These are phyloP conservation scores for Aspergillus quadrilineatus DNA, from an alignment of 2,329 filamentous ascomycete genomes.

Conservation along the genomic window DNA sequence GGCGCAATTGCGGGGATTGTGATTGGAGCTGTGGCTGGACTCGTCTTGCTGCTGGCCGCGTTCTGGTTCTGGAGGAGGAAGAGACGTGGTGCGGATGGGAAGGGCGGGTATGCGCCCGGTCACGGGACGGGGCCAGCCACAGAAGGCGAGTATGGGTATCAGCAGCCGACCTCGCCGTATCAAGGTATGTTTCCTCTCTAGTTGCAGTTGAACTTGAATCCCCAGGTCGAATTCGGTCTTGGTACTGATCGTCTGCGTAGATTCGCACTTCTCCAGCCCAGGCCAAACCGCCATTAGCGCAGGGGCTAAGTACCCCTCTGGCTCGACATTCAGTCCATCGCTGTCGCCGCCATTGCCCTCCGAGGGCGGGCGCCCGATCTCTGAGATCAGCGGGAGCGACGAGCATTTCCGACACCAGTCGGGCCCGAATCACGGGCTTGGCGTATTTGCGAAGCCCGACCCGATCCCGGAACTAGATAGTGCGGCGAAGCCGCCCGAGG, in stretches of 20 bases:
- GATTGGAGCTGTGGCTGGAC: background rate
- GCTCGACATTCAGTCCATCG: background rate
- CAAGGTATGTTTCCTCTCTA: background rate
- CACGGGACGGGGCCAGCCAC: background rate
- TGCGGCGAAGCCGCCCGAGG: constrained; percentile 8
- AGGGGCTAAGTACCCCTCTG: background rate
- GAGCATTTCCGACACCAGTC: background rate
- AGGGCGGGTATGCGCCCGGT: too few species aligned
- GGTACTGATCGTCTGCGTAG: background rate
- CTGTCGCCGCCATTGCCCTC: constrained; percentile 1
- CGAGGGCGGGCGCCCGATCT: background rate
- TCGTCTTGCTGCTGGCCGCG: background rate
- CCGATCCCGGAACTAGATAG: constrained; percentile 17
- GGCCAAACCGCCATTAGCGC: background rate
- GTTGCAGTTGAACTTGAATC: too few species aligned
- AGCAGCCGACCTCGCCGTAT: background rate
- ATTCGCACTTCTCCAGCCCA: constrained; percentile 3
- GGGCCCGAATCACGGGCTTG: background rate
- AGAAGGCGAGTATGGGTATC: background rate
- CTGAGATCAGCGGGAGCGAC: background rate
- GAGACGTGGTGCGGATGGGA: background rate
- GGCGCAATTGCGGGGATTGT: constrained; percentile 7
- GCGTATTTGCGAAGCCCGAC: constrained; percentile 9
- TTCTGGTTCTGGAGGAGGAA: background rate
- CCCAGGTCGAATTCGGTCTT: too few species aligned